Evolutionary conservation across 805 yeast species (phyloP).

Genomic region (Yamadazyma takamatsuzukensis): DNA sequence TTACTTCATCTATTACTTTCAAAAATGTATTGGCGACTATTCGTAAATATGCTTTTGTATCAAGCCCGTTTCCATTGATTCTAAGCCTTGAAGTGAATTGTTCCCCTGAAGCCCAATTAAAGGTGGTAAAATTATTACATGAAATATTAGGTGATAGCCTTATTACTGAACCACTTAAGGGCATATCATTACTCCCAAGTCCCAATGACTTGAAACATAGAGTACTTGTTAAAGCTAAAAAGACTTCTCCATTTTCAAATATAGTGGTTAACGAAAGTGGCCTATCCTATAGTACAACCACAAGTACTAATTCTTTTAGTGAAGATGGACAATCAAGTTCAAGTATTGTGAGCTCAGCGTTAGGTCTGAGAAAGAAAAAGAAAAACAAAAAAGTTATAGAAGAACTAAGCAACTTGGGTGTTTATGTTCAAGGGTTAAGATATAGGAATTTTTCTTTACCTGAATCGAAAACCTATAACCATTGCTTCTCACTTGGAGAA

Average conservation of each 20-base stretch:
- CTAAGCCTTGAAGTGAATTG: conserved; percentile 86
- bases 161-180: conserved; percentile 36
- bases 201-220: conserved; percentile 70
- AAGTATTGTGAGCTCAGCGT: conserved; percentile 9
- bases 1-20: conserved; percentile 72
- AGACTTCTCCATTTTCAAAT: conserved; percentile 25
- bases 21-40: conserved; percentile 68
- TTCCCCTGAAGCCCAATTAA: conserved; percentile 59
- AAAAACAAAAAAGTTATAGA: conserved; percentile 23
- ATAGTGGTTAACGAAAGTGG: conserved; percentile 19
- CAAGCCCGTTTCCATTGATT: conserved; percentile 81
- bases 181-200: conserved; percentile 51
- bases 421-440: conserved; percentile 71
- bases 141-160: conserved; percentile 59
- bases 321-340: conserved; percentile 26
- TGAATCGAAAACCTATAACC: conserved; percentile 75
- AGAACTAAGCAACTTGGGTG: conserved; percentile 58
- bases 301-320: conserved; percentile 36
- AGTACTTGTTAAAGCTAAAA: conserved; percentile 76
- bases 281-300: conserved; percentile 15
- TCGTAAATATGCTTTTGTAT: conserved; percentile 81
- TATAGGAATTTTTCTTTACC: conserved; percentile 82
- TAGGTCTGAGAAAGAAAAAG: conserved; percentile 19
- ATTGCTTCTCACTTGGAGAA: conserved; percentile 85
- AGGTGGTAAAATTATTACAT: conserved; percentile 49